Conservation (phyloP, 83 land plant genomes). For the Diphasiastrum complanatum region DNA sequence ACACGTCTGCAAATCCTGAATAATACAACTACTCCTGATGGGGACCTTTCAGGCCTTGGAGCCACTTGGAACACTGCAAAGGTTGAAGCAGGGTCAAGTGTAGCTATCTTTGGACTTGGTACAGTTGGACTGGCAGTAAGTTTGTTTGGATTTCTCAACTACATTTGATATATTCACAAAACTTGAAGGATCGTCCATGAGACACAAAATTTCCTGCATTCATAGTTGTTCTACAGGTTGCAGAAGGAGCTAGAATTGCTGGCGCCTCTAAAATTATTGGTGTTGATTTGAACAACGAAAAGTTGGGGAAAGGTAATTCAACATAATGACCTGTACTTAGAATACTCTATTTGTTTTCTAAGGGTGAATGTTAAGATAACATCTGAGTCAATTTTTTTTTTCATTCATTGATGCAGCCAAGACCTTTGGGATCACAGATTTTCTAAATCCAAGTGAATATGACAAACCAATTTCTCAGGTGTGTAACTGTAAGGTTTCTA, state of each 20-base stretch:
- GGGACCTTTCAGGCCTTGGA: slow-evolving; percentile 1
- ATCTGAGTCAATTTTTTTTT: not conserved
- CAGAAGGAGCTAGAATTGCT: slow-evolving; percentile 55
- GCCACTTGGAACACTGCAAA: slow-evolving; percentile 8
- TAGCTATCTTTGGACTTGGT: slow-evolving; percentile 6
- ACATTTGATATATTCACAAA: not conserved
- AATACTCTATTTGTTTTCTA: not conserved
- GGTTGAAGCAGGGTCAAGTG: not conserved
- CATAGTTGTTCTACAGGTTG: slow-evolving; percentile 43
- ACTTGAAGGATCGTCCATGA: not conserved
- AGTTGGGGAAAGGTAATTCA: slow-evolving; percentile 55
- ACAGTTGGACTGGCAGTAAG: slow-evolving; percentile 11
- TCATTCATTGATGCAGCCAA: no score
- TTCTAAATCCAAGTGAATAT: slow-evolving; percentile 16
- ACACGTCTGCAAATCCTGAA: no score
- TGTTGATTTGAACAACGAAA: slow-evolving; percentile 51
- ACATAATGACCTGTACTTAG: not conserved
- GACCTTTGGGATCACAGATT: slow-evolving; percentile 18
- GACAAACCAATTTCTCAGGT: slow-evolving; percentile 18
- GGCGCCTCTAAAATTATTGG: slow-evolving; percentile 79
- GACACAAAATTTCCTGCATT: not conserved
- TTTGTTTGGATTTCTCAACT: not conserved
- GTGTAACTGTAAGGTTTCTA: not conserved
- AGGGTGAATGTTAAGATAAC: not conserved
- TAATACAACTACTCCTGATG: not conserved